Conservation (phyloP, 768 basidiomycete species). For the Tulasnella calospora region DNA sequence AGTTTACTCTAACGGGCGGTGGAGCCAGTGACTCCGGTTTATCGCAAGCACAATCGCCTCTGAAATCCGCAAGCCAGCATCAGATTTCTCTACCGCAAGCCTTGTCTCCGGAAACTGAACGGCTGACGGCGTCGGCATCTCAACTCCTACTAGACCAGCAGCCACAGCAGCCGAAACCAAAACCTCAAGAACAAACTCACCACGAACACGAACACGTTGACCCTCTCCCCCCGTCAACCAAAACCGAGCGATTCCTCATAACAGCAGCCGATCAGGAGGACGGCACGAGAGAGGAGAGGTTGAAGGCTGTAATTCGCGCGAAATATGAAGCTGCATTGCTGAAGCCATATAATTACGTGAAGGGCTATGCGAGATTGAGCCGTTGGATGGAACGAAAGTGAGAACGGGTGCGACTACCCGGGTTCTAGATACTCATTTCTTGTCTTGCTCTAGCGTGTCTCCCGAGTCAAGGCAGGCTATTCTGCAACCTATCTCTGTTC, state of each 20-base stretch:
- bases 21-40: constrained; percentile 17
- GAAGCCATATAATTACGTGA: constrained; percentile 95
- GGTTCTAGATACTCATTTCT: background rate
- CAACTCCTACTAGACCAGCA: constrained; percentile 15
- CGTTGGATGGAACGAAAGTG: constrained; percentile 96
- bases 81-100: constrained; percentile 9
- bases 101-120: constrained; percentile 3
- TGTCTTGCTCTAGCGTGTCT: constrained; percentile 58
- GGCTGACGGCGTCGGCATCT: background rate
- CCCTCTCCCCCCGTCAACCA: constrained; percentile 66
- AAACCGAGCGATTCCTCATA: constrained; percentile 82
- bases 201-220: constrained; percentile 26
- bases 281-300: constrained; percentile 81
- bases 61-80: background rate
- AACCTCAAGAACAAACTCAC: constrained; percentile 24
- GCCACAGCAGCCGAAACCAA: constrained; percentile 25
- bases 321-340: constrained; percentile 95
- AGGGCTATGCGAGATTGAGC: constrained; percentile 85
- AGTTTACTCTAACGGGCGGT: constrained; percentile 22
- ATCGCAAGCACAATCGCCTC: constrained; percentile 26
- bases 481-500: constrained; percentile 76
- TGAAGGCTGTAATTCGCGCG: constrained; percentile 86
- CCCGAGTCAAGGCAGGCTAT: constrained; percentile 90
- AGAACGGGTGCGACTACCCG: constrained; percentile 27
- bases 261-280: constrained; percentile 93